Conservation (phyloP, 2,329 filamentous ascomycete genomes). For the Harringtonia lauricola region DNA sequence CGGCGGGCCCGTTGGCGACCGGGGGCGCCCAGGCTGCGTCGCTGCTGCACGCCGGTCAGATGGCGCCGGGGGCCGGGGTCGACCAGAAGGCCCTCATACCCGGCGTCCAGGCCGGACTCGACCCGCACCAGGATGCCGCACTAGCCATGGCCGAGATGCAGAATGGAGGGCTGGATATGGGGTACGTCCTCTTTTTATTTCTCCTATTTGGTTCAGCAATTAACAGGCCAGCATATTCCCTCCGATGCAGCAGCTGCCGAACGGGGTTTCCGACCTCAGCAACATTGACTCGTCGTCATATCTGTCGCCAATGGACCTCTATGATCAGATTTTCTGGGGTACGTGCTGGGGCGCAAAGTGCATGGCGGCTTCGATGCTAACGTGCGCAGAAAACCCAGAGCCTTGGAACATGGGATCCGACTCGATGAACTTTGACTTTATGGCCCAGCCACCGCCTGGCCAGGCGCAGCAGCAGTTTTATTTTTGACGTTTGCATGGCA, state of each 20-base stretch:
- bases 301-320: conserved; percentile 57
- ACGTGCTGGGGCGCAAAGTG: conserved; percentile 17
- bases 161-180: conserved; percentile 29
- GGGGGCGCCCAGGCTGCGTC: background rate
- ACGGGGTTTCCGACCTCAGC: conserved; percentile 27
- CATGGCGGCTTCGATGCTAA: no score
- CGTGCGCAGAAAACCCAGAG: conserved; percentile 47
- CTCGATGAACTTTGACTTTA: conserved; percentile 48
- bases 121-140: conserved; percentile 50
- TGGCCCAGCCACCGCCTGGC: conserved; percentile 47
- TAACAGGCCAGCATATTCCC: conserved; percentile 13
- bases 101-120: conserved; percentile 21
- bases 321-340: conserved; percentile 60
- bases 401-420: conserved; percentile 46
- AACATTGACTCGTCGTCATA: conserved; percentile 43
- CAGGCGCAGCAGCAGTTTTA: conserved; percentile 46
- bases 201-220: background rate
- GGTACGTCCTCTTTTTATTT: conserved; percentile 2
- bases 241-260: conserved; percentile 19
- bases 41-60: background rate
- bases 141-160: conserved; percentile 56
- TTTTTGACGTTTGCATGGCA: conserved; percentile 25
- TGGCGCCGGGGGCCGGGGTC: background rate
- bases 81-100: background rate
- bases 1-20: background rate